Evolutionary conservation across 2,329 filamentous ascomycete species (phyloP).

Genomic region (Fusarium pininemorale): DNA sequence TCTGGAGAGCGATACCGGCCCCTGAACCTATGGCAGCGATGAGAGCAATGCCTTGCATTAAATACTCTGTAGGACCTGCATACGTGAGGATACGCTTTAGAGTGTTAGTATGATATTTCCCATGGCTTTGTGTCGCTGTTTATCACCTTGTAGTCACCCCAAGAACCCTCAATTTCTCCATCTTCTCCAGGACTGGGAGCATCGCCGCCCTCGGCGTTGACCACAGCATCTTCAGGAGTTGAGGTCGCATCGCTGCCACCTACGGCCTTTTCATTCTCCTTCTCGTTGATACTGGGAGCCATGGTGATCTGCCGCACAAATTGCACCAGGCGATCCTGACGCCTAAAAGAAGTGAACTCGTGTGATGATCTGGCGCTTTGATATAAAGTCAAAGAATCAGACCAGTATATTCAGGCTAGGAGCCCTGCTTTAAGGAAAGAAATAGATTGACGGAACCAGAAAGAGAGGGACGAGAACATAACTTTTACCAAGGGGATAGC

Average conservation of each 20-base stretch:
- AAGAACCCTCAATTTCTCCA: conserved; percentile 29
- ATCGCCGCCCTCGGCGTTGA: conserved; percentile 5
- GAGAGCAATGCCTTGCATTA: conserved; percentile 43
- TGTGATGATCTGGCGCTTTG: background rate
- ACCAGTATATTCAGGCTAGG: conserved; percentile 4
- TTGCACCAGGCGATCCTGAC: background rate
- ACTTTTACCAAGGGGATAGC: conserved; percentile 4
- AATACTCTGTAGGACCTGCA: conserved; percentile 42
- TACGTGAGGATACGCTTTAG: conserved; percentile 46
- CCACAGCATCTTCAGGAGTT: conserved; percentile 12
- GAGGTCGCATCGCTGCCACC: background rate
- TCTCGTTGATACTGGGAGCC: conserved; percentile 22
- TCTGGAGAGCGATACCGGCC: conserved; percentile 49
- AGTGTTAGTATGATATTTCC: conserved; percentile 1
- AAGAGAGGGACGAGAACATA: background rate
- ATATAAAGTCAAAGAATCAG: background rate
- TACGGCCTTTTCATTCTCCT: conserved; percentile 22
- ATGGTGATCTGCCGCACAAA: conserved; percentile 5
- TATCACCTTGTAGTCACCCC: conserved; percentile 37
- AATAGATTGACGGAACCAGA: background rate
- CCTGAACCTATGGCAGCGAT: conserved; percentile 50
- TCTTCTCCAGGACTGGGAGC: conserved; percentile 9
- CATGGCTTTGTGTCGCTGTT: background rate
- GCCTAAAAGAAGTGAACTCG: background rate
- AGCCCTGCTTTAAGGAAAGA: background rate